Conservation (phyloP, 768 basidiomycete genomes). For the Tephrocybe rancida region DNA sequence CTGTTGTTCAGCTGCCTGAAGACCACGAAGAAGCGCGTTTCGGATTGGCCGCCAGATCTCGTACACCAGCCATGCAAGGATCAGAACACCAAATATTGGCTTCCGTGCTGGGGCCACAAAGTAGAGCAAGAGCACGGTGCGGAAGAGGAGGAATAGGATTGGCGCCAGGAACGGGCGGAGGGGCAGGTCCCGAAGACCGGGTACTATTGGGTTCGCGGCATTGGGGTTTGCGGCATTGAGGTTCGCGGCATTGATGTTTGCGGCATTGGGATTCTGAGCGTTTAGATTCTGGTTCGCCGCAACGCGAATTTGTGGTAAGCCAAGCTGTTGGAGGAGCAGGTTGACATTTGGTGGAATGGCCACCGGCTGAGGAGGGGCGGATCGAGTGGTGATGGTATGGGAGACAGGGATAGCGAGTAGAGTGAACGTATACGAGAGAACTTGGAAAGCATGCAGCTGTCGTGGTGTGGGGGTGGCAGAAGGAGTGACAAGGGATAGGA, state of each 20-base stretch:
- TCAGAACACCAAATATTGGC: constrained; percentile 66
- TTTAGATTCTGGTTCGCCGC: constrained; percentile 32
- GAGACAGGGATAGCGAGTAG: constrained; percentile 39
- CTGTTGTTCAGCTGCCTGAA: constrained; percentile 37
- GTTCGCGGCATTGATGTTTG: constrained; percentile 13
- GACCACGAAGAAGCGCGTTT: constrained; percentile 38
- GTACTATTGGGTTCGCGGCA: constrained; percentile 29
- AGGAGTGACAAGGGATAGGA: constrained; percentile 52
- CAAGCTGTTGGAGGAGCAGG: constrained; percentile 63
- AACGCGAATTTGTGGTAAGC: constrained; percentile 53
- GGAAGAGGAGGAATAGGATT: constrained; percentile 65
- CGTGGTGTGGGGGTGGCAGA: constrained; percentile 51
- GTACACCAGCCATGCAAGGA: constrained; percentile 72
- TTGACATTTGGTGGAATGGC: constrained; percentile 57
- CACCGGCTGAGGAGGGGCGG: constrained; percentile 27
- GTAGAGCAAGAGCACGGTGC: constrained; percentile 70
- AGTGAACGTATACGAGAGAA: constrained; percentile 61
- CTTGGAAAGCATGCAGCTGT: constrained; percentile 66
- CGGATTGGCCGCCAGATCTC: constrained; percentile 77
- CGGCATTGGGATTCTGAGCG: constrained; percentile 33
- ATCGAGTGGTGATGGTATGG: constrained; percentile 22
- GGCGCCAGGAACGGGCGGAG: constrained; percentile 71
- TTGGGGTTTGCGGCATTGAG: constrained; percentile 36
- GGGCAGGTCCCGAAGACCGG: constrained; percentile 58
- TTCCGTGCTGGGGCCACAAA: constrained; percentile 78